Evolutionary conservation across 2,329 filamentous ascomycete species (phyloP).

Genomic region (Aaosphaeria arxii): DNA sequence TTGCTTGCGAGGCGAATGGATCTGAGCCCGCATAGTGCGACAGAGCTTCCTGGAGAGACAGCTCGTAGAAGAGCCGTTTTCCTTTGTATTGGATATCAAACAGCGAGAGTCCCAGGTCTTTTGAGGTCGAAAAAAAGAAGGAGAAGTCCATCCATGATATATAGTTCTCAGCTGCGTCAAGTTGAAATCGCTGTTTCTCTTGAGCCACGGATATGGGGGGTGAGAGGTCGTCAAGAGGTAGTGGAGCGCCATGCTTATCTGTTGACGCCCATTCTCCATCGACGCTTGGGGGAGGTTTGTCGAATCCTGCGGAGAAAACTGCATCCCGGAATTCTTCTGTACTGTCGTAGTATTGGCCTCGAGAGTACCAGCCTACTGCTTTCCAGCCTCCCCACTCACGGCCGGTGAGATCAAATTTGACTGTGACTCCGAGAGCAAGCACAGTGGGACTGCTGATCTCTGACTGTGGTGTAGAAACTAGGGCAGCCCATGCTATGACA

Average conservation of each 20-base stretch:
- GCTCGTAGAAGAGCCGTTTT: conserved; percentile 55
- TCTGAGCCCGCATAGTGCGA: conserved; percentile 51
- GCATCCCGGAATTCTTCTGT: conserved; percentile 48
- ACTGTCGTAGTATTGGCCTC: conserved; percentile 52
- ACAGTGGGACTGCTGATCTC: neutral
- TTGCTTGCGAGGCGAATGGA: neutral
- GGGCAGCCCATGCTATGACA: neutral
- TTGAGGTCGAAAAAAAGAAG: conserved; percentile 52
- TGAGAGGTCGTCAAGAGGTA: neutral
- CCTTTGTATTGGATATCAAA: conserved; percentile 55
- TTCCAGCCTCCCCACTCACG: conserved; percentile 52
- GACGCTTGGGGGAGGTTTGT: neutral
- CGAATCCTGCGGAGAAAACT: conserved; percentile 36
- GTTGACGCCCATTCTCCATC: neutral
- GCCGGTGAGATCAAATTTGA: conserved; percentile 46
- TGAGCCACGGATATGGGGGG: neutral
- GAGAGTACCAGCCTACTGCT: conserved; percentile 54
- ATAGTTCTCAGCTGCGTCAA: conserved; percentile 45
- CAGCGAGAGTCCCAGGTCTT: conserved; percentile 49
- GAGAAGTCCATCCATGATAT: conserved; percentile 53
- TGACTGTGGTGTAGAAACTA: neutral
- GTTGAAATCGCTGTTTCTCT: conserved; percentile 34
- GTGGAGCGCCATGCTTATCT: neutral
- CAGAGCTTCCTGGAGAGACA: conserved; percentile 54
- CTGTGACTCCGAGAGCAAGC: neutral